A percentile compares a stretch with the other conserved stretches of the same genome.
These are phyloP conservation scores for Macrotyloma uniflorum DNA, from an alignment of 306 rosid species.

Conservation along the genomic window DNA sequence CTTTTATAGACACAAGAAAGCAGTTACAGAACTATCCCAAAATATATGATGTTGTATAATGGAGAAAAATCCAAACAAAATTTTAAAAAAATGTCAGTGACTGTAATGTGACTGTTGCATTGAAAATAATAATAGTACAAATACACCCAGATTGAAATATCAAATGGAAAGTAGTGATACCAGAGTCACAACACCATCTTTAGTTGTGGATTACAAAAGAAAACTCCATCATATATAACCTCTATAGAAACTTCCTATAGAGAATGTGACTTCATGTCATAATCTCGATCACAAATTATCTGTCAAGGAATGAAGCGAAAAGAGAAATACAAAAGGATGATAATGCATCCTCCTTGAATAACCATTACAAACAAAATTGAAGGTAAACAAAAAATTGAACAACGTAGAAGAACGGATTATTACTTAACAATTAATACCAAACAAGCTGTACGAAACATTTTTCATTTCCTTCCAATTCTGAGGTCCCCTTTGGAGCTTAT, in stretches of 20 bases:
- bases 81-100: neutral
- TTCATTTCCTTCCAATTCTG: neutral
- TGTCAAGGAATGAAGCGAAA: too few species aligned
- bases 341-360: neutral
- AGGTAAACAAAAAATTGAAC: neutral
- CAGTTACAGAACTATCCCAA: neutral
- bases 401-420: neutral
- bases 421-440: neutral
- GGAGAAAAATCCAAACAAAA: neutral
- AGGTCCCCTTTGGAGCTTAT: neutral
- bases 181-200: neutral
- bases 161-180: neutral
- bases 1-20: neutral
- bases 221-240: too few species aligned
- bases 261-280: neutral
- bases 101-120: neutral
- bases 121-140: neutral
- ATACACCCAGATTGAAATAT: neutral
- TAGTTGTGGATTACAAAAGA: neutral
- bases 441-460: neutral
- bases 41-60: neutral
- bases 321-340: neutral
- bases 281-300: neutral
- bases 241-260: neutral
- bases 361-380: too few species aligned